These are phyloP conservation scores for Chondrus crispus DNA, from an alignment of 23 red algal genomes.

Conservation along the genomic window DNA sequence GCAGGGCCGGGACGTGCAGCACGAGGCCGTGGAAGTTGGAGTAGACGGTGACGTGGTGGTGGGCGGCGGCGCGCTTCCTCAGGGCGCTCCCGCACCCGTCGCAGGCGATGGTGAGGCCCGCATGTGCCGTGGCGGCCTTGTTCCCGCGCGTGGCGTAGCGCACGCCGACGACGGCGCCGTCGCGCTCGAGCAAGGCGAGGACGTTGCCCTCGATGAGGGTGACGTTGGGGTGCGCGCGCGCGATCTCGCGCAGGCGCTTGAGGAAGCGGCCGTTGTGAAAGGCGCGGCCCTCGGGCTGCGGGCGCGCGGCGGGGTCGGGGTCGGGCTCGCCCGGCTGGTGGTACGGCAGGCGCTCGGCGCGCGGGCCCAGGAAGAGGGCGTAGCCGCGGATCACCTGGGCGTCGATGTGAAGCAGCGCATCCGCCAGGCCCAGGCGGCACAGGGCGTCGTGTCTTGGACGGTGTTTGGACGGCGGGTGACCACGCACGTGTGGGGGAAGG, in stretches of 20 bases:
- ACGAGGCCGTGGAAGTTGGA: slow-evolving; percentile 92
- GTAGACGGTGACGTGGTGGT: slow-evolving; percentile 58
- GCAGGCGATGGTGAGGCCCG: slow-evolving; percentile 91
- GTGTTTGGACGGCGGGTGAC: too few relatives aligned
- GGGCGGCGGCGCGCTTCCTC: slow-evolving; percentile 52
- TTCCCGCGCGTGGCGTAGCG: slow-evolving; percentile 33
- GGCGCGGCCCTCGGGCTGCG: slow-evolving; percentile 65
- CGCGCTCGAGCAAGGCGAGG: slow-evolving; percentile 33
- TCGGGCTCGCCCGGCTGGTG: slow-evolving; percentile 16
- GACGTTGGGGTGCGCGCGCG: slow-evolving; percentile 35
- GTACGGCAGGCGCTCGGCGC: slow-evolving; percentile 70
- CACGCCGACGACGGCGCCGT: slow-evolving; percentile 73
- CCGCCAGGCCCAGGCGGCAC: slow-evolving; percentile 76
- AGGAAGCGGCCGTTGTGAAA: slow-evolving; percentile 99
- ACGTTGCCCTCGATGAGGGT: slow-evolving; percentile 86
- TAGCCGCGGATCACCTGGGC: slow-evolving; percentile 87
- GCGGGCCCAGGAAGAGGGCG: slow-evolving; percentile 81
- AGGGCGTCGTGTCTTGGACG: too few relatives aligned
- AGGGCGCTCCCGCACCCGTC: slow-evolving; percentile 89
- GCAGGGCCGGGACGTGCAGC: slow-evolving; percentile 56
- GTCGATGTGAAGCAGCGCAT: slow-evolving; percentile 83
- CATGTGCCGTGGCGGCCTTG: slow-evolving; percentile 4
- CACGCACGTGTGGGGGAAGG: too few relatives aligned
- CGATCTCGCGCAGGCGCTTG: slow-evolving; percentile 78
- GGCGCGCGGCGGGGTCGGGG: neutral